Evolutionary conservation across 1,139 yeast genomes (phyloP).

Genomic region (Yamadazyma sp.): DNA sequence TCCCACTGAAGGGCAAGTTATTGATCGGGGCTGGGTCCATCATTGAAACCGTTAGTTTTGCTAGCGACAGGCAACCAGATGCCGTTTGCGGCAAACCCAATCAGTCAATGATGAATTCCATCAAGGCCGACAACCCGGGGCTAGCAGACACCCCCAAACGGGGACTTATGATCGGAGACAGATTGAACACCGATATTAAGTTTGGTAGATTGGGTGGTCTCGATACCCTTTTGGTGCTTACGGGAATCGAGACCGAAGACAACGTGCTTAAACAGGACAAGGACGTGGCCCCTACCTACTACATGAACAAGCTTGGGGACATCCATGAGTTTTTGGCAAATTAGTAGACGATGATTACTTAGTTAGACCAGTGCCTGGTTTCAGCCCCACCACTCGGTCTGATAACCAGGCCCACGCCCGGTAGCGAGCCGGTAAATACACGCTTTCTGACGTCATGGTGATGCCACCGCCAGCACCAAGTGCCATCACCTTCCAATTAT

Average conservation of each 20-base stretch:
- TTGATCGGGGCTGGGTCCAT: conserved; percentile 96
- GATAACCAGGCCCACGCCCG: too few species aligned
- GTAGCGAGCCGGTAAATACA: too few species aligned
- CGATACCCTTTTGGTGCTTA: conserved; percentile 78
- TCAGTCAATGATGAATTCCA: conserved; percentile 86
- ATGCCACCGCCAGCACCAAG: too few species aligned
- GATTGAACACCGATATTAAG: conserved; percentile 91
- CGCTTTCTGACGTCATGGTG: too few species aligned
- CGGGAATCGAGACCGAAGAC: conserved; percentile 83
- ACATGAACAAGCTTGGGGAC: conserved; percentile 72
- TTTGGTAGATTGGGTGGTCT: conserved; percentile 89
- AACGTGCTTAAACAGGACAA: conserved; percentile 45
- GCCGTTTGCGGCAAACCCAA: conserved; percentile 90
- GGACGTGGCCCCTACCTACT: conserved; percentile 59
- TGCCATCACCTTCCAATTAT: too few species aligned
- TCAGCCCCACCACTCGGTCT: too few species aligned
- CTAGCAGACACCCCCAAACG: conserved; percentile 53
- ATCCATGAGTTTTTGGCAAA: conserved; percentile 47
- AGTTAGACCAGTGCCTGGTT: too few species aligned
- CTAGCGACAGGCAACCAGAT: conserved; percentile 67
- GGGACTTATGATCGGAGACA: conserved; percentile 93
- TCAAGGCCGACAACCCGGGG: conserved; percentile 61
- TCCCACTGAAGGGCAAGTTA: conserved; percentile 81
- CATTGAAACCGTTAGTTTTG: conserved; percentile 73
- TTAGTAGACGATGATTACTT: too few species aligned